Percentiles rank a stretch among this genome's conserved stretches.
phyloP scores from a whole-genome alignment of 169 alveolate species.

The Cytauxzoon felis region DNA sequence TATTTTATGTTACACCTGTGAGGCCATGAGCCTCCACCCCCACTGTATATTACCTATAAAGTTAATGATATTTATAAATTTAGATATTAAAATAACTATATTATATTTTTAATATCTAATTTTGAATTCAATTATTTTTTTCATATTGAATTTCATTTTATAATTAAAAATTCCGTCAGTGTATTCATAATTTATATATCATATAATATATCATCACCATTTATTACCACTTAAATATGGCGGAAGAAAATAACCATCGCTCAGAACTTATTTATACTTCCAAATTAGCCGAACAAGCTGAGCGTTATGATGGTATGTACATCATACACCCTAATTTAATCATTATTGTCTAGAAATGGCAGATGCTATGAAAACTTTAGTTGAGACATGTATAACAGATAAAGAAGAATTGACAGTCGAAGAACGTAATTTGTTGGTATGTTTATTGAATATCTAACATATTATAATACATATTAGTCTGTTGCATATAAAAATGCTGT shows the following conservation, averaged over 20 bases:
- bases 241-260: constrained; percentile 63
- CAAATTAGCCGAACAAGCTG: constrained; percentile 99
- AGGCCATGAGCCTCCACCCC: too few species aligned
- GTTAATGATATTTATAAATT: too few species aligned
- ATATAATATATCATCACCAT: too few species aligned
- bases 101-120: too few species aligned
- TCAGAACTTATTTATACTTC: constrained; percentile 82
- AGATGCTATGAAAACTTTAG: constrained; percentile 73
- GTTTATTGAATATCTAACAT: neutral
- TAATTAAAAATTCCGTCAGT: too few species aligned
- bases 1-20: too few species aligned
- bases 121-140: too few species aligned
- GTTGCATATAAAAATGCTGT: constrained; percentile 99
- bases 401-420: constrained; percentile 89
- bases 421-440: constrained; percentile 87
- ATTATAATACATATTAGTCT: constrained; percentile 71
- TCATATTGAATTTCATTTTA: too few species aligned
- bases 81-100: too few species aligned
- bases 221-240: constrained; percentile 12
- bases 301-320: constrained; percentile 97
- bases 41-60: too few species aligned
- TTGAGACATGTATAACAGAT: constrained; percentile 69
- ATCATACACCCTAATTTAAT: neutral
- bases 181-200: too few species aligned
- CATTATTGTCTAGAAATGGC: constrained; percentile 65